Percentiles rank a stretch among this genome's conserved stretches.
Evolutionary conservation across 2,329 filamentous ascomycete genomes (phyloP).

Genomic region (Lecanicillium sp.): DNA sequence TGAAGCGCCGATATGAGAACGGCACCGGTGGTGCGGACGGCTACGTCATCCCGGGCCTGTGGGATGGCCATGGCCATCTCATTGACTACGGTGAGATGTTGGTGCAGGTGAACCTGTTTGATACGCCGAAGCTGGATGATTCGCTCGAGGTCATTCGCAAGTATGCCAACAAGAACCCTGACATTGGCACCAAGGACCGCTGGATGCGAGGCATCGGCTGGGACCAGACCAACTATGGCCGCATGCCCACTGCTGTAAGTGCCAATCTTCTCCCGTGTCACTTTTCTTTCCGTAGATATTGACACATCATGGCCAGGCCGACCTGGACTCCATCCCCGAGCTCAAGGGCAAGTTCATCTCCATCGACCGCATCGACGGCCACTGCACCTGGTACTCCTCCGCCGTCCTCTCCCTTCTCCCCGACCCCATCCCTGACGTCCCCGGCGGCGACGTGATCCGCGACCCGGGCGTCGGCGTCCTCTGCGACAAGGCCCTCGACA

Average conservation of each 20-base stretch:
- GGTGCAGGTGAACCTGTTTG: slow-evolving; percentile 60
- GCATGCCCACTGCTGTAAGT: slow-evolving; percentile 60
- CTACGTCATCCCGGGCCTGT: slow-evolving; percentile 59
- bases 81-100: slow-evolving; percentile 62
- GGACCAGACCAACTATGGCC: slow-evolving; percentile 61
- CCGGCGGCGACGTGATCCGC: slow-evolving; percentile 58
- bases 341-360: slow-evolving; percentile 57
- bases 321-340: slow-evolving; percentile 46
- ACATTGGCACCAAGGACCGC: slow-evolving; percentile 45
- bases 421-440: slow-evolving; percentile 43
- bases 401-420: slow-evolving; percentile 57
- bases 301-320: slow-evolving; percentile 31
- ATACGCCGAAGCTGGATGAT: slow-evolving; percentile 47
- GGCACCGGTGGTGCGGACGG: slow-evolving; percentile 26
- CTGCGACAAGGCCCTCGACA: slow-evolving; percentile 67
- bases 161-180: slow-evolving; percentile 46
- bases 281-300: not conserved
- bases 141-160: slow-evolving; percentile 44
- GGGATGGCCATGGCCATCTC: slow-evolving; percentile 66
- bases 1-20: not conserved
- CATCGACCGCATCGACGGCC: slow-evolving; percentile 64
- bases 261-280: not conserved
- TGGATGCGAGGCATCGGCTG: slow-evolving; percentile 66
- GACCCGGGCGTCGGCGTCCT: slow-evolving; percentile 61
- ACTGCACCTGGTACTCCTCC: slow-evolving; percentile 64